A percentile compares a stretch with the other conserved stretches of the same genome.
phyloP scores from a whole-genome alignment of 1,284 basidiomycete species.

The Ceraceosorus bombacis region DNA sequence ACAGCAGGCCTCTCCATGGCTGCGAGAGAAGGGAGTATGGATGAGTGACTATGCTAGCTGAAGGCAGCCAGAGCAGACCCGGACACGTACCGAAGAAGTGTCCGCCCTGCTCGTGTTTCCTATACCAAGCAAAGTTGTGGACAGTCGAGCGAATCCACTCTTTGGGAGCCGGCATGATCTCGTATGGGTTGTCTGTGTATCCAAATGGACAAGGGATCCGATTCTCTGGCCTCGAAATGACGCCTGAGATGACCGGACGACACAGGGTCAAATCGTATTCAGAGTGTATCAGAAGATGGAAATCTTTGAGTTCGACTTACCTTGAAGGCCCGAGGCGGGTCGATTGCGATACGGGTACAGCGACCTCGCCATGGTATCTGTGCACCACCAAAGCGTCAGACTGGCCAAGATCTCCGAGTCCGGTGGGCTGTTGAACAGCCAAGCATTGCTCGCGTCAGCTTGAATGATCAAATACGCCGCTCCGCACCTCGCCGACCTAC shows the following conservation, averaged over 20 bases:
- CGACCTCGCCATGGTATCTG: slow-evolving; percentile 49
- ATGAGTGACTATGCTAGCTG: not conserved
- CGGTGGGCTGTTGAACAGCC: slow-evolving; percentile 44
- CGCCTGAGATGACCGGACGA: not conserved
- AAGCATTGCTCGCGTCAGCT: slow-evolving; percentile 49
- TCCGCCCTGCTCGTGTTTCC: slow-evolving; percentile 46
- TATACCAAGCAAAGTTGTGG: slow-evolving; percentile 47
- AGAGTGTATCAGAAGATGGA: no score
- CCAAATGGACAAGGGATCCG: slow-evolving; percentile 49
- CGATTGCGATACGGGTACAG: slow-evolving; percentile 51
- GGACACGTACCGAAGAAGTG: slow-evolving; percentile 12
- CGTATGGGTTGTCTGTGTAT: slow-evolving; percentile 49
- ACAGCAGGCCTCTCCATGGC: slow-evolving; percentile 51
- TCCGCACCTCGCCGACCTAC: slow-evolving; percentile 45
- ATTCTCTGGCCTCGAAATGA: slow-evolving; percentile 18
- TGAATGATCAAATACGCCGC: slow-evolving; percentile 50
- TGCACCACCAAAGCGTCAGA: slow-evolving; percentile 50
- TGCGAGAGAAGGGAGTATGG: slow-evolving; percentile 25
- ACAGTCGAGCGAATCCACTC: slow-evolving; percentile 42
- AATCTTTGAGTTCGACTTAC: not conserved
- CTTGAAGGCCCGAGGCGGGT: slow-evolving; percentile 14
- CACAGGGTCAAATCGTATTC: no score
- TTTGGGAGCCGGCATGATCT: slow-evolving; percentile 49
- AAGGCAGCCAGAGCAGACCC: slow-evolving; percentile 8
- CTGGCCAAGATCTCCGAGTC: slow-evolving; percentile 14